Conservation (phyloP, 2,329 filamentous ascomycete genomes). For the Colletotrichum neosansevieriae region DNA sequence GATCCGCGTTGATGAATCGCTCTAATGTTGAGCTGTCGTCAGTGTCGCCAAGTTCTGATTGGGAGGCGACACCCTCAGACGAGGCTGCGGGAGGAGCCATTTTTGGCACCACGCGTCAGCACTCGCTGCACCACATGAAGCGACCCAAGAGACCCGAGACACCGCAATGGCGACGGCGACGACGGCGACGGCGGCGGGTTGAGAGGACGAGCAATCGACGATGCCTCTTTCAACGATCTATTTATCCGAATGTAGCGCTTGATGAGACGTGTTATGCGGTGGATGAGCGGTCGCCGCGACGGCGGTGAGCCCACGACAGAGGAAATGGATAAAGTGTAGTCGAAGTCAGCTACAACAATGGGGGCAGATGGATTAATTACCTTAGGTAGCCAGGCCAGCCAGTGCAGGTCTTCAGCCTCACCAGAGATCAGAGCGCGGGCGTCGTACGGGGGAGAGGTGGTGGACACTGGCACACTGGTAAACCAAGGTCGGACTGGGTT, state of each 20-base stretch:
- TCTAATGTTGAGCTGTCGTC: slow-evolving; percentile 32
- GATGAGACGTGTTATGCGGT: slow-evolving; percentile 4
- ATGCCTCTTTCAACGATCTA: background rate
- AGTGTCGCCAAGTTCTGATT: slow-evolving; percentile 41
- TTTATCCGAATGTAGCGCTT: background rate
- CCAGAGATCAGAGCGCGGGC: slow-evolving; percentile 9
- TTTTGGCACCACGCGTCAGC: slow-evolving; percentile 41
- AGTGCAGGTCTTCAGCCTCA: slow-evolving; percentile 37
- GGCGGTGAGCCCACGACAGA: slow-evolving; percentile 40
- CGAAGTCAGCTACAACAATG: slow-evolving; percentile 26
- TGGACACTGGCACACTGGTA: slow-evolving; percentile 2
- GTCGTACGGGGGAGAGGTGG: slow-evolving; percentile 19
- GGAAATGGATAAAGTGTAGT: slow-evolving; percentile 38
- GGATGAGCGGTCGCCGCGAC: slow-evolving; percentile 40
- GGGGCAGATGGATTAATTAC: slow-evolving; percentile 41
- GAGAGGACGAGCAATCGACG: slow-evolving; percentile 18
- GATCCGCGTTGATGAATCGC: slow-evolving; percentile 23
- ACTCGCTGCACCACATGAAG: slow-evolving; percentile 40
- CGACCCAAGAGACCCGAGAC: slow-evolving; percentile 29
- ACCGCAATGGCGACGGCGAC: slow-evolving; percentile 22
- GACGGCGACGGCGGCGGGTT: background rate
- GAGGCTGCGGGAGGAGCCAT: slow-evolving; percentile 42
- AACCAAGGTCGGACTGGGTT: slow-evolving; percentile 37
- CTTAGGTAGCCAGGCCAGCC: background rate
- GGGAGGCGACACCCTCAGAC: slow-evolving; percentile 40